Percentiles rank a stretch among this genome's conserved stretches.
These are phyloP conservation scores for Mycena vitilis DNA, from an alignment of 768 basidiomycete species.

Conservation along the genomic window DNA sequence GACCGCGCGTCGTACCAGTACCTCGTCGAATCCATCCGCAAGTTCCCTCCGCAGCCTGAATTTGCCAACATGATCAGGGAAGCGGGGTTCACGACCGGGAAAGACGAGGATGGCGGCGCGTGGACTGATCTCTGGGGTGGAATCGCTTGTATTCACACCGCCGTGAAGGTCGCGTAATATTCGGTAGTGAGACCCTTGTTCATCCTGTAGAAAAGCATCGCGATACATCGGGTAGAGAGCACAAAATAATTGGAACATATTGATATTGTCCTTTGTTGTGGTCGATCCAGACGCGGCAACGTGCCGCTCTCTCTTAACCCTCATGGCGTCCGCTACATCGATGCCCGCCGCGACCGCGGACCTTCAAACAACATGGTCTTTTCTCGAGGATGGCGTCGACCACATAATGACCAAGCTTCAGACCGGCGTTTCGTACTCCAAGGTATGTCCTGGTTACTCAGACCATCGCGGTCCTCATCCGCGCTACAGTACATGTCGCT, in stretches of 20 bases:
- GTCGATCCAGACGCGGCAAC: constrained; percentile 22
- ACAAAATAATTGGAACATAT: background rate
- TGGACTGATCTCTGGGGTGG: constrained; percentile 92
- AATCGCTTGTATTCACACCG: constrained; percentile 87
- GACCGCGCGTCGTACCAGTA: constrained; percentile 98
- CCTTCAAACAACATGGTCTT: constrained; percentile 87
- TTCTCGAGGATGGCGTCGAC: constrained; percentile 88
- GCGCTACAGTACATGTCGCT: constrained; percentile 82
- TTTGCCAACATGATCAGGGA: constrained; percentile 92
- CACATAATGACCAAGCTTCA: constrained; percentile 94
- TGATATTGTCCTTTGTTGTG: constrained; percentile 12
- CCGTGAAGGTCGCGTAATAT: constrained; percentile 73
- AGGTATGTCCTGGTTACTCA: constrained; percentile 45
- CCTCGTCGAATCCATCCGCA: constrained; percentile 95
- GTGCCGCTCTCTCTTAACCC: constrained; percentile 40
- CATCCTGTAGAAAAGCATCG: background rate
- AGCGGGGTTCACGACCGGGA: constrained; percentile 83
- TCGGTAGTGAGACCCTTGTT: background rate
- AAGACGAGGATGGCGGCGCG: constrained; percentile 81
- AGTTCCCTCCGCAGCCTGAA: constrained; percentile 88
- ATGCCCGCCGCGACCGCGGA: constrained; percentile 74
- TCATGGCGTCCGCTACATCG: constrained; percentile 49
- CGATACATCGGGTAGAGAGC: background rate
- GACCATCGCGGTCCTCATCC: background rate
- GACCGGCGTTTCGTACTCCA: constrained; percentile 88